phyloP scores from a whole-genome alignment of 495 filamentous ascomycete genomes.

The Aspergillus campestris region DNA sequence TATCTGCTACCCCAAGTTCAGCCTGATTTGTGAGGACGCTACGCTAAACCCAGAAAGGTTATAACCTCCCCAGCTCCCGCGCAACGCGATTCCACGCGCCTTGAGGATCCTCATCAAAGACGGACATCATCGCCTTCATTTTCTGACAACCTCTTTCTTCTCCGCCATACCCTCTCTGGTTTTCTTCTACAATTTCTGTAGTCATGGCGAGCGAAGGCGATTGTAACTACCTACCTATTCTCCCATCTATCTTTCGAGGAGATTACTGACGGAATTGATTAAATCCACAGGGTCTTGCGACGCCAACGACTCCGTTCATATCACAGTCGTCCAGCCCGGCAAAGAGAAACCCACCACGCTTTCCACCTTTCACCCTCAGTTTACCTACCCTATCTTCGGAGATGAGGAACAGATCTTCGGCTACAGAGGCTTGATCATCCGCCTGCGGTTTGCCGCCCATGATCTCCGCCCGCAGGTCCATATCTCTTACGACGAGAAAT shows the following conservation, averaged over 20 bases:
- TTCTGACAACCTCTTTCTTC: not conserved
- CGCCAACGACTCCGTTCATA: conserved; percentile 63
- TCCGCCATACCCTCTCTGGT: conserved; percentile 1
- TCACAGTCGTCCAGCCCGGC: conserved; percentile 58
- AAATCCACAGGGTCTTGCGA: conserved; percentile 55
- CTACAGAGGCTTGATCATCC: conserved; percentile 69
- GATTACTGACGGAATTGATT: conserved; percentile 5
- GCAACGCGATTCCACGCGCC: conserved; percentile 15
- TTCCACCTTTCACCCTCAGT: conserved; percentile 68
- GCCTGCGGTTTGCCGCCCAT: conserved; percentile 70
- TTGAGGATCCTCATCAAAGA: not conserved
- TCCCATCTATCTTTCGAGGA: not conserved
- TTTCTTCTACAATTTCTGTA: conserved; percentile 5
- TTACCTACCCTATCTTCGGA: conserved; percentile 89
- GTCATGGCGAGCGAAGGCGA: conserved; percentile 42
- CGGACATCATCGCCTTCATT: conserved; percentile 1
- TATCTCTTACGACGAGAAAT: conserved; percentile 64
- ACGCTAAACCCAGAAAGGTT: conserved; percentile 16
- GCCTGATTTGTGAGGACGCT: too few relatives aligned
- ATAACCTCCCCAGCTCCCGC: conserved; percentile 13
- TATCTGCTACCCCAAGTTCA: too few relatives aligned
- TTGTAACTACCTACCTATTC: conserved; percentile 28
- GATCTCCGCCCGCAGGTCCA: conserved; percentile 70
- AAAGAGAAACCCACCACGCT: conserved; percentile 47
- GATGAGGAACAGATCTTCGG: conserved; percentile 87